These are phyloP conservation scores for Diophrys sp. DNA, from an alignment of 73 alveolate species.

Conservation along the genomic window DNA sequence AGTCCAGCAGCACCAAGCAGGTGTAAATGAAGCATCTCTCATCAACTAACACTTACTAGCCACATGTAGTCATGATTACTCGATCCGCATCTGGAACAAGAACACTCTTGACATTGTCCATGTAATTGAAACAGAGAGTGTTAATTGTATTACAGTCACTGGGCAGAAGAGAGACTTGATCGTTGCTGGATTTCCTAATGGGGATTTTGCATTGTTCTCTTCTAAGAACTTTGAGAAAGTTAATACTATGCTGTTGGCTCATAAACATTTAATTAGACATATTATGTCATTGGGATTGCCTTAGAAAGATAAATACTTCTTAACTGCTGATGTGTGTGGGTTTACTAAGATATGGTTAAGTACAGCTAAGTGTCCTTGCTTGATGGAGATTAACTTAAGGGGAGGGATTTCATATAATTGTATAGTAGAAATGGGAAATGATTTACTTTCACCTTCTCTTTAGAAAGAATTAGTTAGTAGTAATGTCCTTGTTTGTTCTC, in stretches of 20 bases:
- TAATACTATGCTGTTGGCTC: conserved; percentile 23
- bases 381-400: conserved; percentile 15
- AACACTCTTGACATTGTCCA: not conserved
- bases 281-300: conserved; percentile 18
- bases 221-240: conserved; percentile 2
- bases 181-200: conserved; percentile 48
- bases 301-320: conserved; percentile 22
- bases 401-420: conserved; percentile 49
- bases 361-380: not conserved
- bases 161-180: conserved; percentile 18
- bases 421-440: conserved; percentile 27
- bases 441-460: too few relatives aligned
- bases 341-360: conserved; percentile 33
- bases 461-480: conserved; percentile 43
- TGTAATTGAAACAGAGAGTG: conserved; percentile 26
- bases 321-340: conserved; percentile 52
- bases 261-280: conserved; percentile 37
- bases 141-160: conserved; percentile 33
- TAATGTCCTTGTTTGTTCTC: conserved; percentile 29
- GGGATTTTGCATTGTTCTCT: conserved; percentile 21
- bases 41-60: not conserved
- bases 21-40: not conserved
- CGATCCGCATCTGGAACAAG: not conserved
- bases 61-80: not conserved
- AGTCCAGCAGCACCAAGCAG: conserved; percentile 2